A percentile compares a stretch with the other conserved stretches of the same genome.
Evolutionary conservation across 805 yeast genomes (phyloP).

Genomic region (Zygosaccharomyces siamensis): DNA sequence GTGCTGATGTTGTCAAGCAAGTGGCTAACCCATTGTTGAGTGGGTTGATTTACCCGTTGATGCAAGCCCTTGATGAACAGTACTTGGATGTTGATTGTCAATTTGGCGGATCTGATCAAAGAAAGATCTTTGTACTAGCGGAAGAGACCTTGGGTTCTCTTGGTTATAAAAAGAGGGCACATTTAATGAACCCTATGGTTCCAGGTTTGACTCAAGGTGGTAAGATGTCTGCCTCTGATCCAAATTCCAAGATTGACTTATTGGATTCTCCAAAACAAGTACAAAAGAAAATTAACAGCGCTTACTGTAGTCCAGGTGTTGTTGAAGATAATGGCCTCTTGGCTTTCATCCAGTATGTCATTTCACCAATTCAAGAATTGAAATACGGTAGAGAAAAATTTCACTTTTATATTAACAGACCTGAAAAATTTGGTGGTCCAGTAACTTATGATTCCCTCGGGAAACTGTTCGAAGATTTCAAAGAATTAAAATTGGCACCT

Average conservation of each 20-base stretch:
- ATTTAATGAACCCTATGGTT: conserved; percentile 97
- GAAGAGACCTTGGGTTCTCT: conserved; percentile 84
- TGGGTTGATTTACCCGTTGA: conserved; percentile 93
- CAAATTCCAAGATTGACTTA: conserved; percentile 92
- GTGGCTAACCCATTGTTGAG: conserved; percentile 88
- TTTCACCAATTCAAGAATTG: conserved; percentile 81
- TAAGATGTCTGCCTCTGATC: conserved; percentile 98
- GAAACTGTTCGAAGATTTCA: conserved; percentile 66
- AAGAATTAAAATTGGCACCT: conserved; percentile 73
- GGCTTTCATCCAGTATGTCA: conserved; percentile 77
- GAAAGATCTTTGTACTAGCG: conserved; percentile 94
- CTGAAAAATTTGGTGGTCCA: conserved; percentile 96
- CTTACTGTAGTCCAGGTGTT: conserved; percentile 93
- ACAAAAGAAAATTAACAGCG: conserved; percentile 84
- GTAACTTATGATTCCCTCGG: conserved; percentile 65
- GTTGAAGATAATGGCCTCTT: conserved; percentile 87
- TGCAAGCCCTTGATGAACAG: conserved; percentile 98
- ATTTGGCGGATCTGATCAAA: conserved; percentile 98
- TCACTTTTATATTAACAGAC: conserved; percentile 74
- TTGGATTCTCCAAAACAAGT: conserved; percentile 84
- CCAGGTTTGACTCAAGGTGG: conserved; percentile 97
- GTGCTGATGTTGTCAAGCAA: conserved; percentile 99
- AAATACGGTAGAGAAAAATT: conserved; percentile 55
- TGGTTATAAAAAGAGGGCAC: conserved; percentile 97
- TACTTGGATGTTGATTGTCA: conserved; percentile 85